Base-by-base conservation (phyloP, 1,139 yeast genomes). In the Kodamaea fungicola region DNA sequence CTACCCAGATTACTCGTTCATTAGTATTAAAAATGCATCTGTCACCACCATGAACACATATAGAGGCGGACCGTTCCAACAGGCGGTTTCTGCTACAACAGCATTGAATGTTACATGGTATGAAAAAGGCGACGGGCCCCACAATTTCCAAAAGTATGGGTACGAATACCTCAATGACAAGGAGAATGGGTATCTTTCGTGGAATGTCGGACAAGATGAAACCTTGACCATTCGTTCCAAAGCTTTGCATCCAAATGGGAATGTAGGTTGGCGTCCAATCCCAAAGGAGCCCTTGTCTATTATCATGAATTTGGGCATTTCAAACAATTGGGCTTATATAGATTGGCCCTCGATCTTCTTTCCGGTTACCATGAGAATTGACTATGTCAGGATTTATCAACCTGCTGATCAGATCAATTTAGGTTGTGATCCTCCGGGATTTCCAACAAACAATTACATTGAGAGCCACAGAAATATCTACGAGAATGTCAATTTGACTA, bases 61-160 rank as follows among this genome's bases (percentile, higher is more conserved):
- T 33, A 51, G 61, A 7, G 64, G 64, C 2, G 62, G 64, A 1
- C 63, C 63, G 3, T 54, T 57, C 40, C 64, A 59, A 37, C 61
- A 59, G 35, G 64, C 64, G 1, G 48, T 59, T 7, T 56, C 62
- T 3, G 61, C 55, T 2, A 49, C 53, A 6, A 49, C 62, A 1
- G 49, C 55, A 4, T 46, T 59, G 28, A 59, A 56, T 39, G 40
- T 47, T 7, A 43, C 53, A 1, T 59, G 64, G 64, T 58, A 59
- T 40, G 57, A 57, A 30, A 37, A 42, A 9, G 61, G 62, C 2
- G 45, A 42, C 2, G 37, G 43, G 12, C 44, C 46, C 3, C 49
- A 50, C 32, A 40, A 50, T 23, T 59, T 49, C 42, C 64, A 59
- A 33, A 42, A 40, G 23, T 59, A 51, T 34, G 62, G 62, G 7